phyloP scores from a whole-genome alignment of 2,329 filamentous ascomycete species.

The Botrytis galanthina region DNA sequence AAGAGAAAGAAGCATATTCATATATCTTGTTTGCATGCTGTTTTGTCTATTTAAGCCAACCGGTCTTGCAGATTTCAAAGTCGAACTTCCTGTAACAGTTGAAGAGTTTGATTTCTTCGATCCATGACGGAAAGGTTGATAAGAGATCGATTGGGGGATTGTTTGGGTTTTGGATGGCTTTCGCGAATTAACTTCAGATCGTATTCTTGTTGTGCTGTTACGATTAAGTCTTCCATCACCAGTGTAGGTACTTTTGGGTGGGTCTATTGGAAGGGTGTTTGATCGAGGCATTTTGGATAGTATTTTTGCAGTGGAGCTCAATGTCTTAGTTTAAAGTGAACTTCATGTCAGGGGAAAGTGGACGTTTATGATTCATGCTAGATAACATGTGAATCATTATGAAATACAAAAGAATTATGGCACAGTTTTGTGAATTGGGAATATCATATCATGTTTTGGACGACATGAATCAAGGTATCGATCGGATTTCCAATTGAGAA shows the following conservation, averaged over 20 bases:
- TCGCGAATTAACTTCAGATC: background rate
- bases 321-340: background rate
- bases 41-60: constrained; percentile 24
- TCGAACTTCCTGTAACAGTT: background rate
- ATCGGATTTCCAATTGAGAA: background rate
- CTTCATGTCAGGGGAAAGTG: background rate
- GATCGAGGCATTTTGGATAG: constrained; percentile 24
- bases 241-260: constrained; percentile 20
- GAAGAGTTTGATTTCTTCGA: background rate
- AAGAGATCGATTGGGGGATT: background rate
- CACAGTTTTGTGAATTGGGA: background rate
- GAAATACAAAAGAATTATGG: background rate
- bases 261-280: constrained; percentile 24
- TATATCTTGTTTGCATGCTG: constrained; percentile 34
- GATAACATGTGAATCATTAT: background rate
- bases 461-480: background rate
- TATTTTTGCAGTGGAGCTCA: background rate
- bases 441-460: background rate
- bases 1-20: constrained; percentile 34
- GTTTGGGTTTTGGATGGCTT: background rate
- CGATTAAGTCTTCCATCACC: constrained; percentile 15
- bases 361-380: background rate
- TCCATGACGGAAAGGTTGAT: background rate
- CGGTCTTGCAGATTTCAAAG: background rate
- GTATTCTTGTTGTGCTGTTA: too few species aligned